Conservation (phyloP, 2,329 filamentous ascomycete species). For the Colletotrichum brevisporum region DNA sequence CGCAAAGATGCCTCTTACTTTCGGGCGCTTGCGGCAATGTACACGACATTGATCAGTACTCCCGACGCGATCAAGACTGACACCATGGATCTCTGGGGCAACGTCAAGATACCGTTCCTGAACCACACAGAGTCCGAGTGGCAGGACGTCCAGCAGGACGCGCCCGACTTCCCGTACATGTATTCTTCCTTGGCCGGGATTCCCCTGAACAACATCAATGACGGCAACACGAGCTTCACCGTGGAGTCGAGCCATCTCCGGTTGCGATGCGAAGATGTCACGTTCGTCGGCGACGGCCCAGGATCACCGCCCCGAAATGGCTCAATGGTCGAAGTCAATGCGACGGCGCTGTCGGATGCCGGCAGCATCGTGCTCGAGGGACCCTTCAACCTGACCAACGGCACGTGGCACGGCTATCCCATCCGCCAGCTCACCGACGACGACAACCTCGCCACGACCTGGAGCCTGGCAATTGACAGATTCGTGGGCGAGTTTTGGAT, state of each 20-base stretch:
- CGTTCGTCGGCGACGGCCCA: no score
- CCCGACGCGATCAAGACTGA: constrained; percentile 40
- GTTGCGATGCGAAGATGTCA: constrained; percentile 2
- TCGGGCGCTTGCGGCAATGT: constrained; percentile 1
- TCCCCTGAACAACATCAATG: background rate
- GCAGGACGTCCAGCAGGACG: background rate
- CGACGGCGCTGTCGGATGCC: background rate
- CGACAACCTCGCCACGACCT: background rate
- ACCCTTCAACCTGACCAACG: constrained; percentile 7
- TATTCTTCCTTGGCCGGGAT: constrained; percentile 26
- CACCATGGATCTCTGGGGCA: constrained; percentile 46
- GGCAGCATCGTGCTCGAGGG: background rate
- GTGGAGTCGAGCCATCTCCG: constrained; percentile 29
- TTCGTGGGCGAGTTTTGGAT: constrained; percentile 1
- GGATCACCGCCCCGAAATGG: background rate
- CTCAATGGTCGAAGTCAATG: background rate
- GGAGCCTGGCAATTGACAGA: background rate
- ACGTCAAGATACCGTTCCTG: constrained; percentile 46
- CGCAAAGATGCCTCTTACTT: background rate
- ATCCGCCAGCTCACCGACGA: background rate
- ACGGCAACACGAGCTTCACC: constrained; percentile 16
- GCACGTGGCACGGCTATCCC: constrained; percentile 9
- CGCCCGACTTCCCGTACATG: background rate
- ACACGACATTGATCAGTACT: constrained; percentile 42
- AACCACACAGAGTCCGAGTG: background rate